A percentile compares a stretch with the other conserved stretches of the same genome.
Evolutionary conservation across 148 eudicot genomes (phyloP).

Genomic region (Rhododendron mucronatum): DNA sequence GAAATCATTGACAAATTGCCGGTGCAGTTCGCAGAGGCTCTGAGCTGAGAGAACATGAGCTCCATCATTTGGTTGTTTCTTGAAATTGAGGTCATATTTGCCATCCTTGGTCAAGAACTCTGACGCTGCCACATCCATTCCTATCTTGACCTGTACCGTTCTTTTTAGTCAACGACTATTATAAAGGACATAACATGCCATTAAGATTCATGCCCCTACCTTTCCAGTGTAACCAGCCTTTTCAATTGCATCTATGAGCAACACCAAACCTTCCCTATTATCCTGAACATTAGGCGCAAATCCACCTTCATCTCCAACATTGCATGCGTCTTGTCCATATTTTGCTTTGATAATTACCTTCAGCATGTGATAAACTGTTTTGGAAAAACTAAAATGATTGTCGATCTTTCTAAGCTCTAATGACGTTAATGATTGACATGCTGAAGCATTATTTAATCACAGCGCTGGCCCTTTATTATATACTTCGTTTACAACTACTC

Average conservation of each 20-base stretch:
- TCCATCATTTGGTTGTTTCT: constrained; percentile 97
- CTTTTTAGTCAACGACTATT: constrained; percentile 11
- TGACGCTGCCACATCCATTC: constrained; percentile 99
- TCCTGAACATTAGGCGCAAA: constrained; percentile 99
- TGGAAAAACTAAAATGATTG: not conserved
- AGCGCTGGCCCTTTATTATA: not conserved
- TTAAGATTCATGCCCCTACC: constrained; percentile 32
- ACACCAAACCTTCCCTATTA: constrained; percentile 81
- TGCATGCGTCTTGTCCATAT: constrained; percentile 99
- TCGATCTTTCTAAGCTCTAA: not conserved
- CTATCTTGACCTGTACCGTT: constrained; percentile 77
- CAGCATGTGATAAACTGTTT: constrained; percentile 75
- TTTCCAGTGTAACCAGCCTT: constrained; percentile 97
- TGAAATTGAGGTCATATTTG: constrained; percentile 90
- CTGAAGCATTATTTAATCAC: not conserved
- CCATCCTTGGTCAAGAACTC: constrained; percentile 90
- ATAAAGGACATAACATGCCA: not conserved
- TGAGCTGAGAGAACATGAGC: constrained; percentile 76
- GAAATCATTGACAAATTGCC: constrained; percentile 79
- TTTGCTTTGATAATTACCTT: constrained; percentile 95
- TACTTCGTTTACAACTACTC: not conserved
- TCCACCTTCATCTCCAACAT: constrained; percentile 99
- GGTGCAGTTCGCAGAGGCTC: constrained; percentile 74
- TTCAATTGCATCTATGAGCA: constrained; percentile 94
- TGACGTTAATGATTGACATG: not conserved